phyloP scores from a whole-genome alignment of 225 moss, liverwort and hornwort genomes.

The Marchantia paleacea region DNA sequence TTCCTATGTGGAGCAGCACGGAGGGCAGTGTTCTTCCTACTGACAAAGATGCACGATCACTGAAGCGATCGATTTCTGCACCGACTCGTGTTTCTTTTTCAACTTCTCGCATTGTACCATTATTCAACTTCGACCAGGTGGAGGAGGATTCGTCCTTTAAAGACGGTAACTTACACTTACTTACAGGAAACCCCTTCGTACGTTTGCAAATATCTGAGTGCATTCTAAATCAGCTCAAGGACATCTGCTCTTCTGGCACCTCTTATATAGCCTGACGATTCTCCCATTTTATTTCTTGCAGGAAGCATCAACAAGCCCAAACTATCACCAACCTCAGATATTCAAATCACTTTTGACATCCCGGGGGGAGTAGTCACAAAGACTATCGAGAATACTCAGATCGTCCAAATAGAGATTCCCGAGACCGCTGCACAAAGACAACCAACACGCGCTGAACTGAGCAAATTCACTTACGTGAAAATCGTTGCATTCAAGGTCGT shows the following conservation, averaged over 20 bases:
- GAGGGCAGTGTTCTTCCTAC: background rate
- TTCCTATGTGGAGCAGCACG: conserved; percentile 14
- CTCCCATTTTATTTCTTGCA: background rate
- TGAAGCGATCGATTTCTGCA: conserved; percentile 29
- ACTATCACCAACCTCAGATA: background rate
- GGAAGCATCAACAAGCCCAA: background rate
- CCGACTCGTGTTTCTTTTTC: conserved; percentile 30
- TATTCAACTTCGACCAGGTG: background rate
- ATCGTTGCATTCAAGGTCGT: conserved; percentile 26
- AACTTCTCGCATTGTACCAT: conserved; percentile 1
- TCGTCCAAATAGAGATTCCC: background rate
- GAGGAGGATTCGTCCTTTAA: background rate
- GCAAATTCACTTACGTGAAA: background rate
- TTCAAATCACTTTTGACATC: conserved; percentile 17
- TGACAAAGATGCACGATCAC: background rate
- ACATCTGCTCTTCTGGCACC: no score
- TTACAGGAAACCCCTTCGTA: background rate
- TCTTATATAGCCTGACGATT: no score
- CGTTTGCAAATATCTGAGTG: background rate
- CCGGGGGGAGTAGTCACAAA: conserved; percentile 3
- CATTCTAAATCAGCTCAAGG: no score
- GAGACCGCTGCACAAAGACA: background rate
- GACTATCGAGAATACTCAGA: background rate
- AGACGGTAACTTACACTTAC: conserved; percentile 24
- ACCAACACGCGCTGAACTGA: background rate